phyloP scores from a whole-genome alignment of 306 rosid species.

The Ammopiptanthus mongolicus region DNA sequence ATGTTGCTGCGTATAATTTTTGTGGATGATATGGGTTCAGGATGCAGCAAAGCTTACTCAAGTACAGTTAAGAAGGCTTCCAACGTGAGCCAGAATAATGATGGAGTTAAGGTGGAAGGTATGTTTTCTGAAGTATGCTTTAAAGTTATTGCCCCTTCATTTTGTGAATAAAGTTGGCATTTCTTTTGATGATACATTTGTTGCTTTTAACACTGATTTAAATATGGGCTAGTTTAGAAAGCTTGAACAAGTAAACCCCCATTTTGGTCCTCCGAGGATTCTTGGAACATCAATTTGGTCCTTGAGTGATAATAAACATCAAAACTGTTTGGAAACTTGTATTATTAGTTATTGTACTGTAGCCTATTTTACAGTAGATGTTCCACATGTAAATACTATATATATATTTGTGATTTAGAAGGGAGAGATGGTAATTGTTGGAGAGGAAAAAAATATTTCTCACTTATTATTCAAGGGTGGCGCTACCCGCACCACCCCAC shows the following conservation, averaged over 20 bases:
- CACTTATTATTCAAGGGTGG: no score
- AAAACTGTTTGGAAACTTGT: no score
- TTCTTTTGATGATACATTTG: neutral
- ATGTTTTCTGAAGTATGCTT: conserved; percentile 25
- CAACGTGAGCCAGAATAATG: conserved; percentile 35
- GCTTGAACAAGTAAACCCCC: neutral
- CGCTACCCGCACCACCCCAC: no score
- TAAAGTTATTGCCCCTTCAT: neutral
- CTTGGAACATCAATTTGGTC: neutral
- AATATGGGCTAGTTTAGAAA: neutral
- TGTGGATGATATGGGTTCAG: conserved; percentile 28
- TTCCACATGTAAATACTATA: no score
- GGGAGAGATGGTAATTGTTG: no score
- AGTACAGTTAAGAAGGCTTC: conserved; percentile 53
- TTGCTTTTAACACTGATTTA: neutral
- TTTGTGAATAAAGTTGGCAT: neutral
- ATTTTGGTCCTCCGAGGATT: neutral
- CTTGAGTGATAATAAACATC: neutral
- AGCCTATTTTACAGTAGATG: no score
- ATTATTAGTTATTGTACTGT: no score
- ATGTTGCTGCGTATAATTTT: conserved; percentile 5
- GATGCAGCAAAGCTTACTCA: conserved; percentile 39
- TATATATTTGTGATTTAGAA: no score
- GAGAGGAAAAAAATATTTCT: no score
- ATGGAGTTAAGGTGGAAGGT: conserved; percentile 63